These are phyloP conservation scores for Ceratocystis alfenasii DNA, from an alignment of 2,329 filamentous ascomycete species.

Conservation along the genomic window DNA sequence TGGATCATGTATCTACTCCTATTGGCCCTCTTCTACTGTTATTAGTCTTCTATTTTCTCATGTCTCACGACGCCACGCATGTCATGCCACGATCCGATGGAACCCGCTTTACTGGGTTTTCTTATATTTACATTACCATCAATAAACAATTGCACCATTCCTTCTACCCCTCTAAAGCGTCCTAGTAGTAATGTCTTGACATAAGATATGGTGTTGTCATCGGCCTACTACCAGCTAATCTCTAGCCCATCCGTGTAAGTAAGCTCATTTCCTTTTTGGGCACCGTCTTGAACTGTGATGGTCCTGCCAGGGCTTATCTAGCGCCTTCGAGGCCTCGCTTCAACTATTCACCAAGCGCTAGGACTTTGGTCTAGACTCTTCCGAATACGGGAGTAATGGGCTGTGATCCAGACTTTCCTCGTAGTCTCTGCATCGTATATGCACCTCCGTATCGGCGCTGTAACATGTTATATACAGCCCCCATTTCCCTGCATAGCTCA, in stretches of 20 bases:
- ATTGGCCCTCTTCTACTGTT: neutral
- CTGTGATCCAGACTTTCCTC: neutral
- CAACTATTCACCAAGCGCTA: neutral
- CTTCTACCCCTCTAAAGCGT: neutral
- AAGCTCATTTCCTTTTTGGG: neutral
- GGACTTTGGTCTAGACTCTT: neutral
- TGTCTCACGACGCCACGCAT: slow-evolving; percentile 10
- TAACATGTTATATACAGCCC: neutral
- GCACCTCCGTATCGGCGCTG: neutral
- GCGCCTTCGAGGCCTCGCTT: neutral
- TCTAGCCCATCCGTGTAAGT: neutral
- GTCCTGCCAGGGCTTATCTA: neutral
- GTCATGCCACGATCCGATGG: neutral
- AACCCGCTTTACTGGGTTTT: neutral
- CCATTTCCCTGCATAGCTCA: neutral
- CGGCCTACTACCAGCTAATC: neutral
- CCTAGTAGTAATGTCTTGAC: neutral
- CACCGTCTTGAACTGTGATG: neutral
- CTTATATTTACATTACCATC: neutral
- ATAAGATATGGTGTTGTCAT: neutral
- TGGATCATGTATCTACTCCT: neutral
- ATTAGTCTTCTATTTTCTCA: neutral
- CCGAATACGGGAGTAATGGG: neutral
- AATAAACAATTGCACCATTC: neutral
- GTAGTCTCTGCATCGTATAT: neutral